phyloP scores from a whole-genome alignment of 331 rosid species.

The Quercus tomentella region DNA sequence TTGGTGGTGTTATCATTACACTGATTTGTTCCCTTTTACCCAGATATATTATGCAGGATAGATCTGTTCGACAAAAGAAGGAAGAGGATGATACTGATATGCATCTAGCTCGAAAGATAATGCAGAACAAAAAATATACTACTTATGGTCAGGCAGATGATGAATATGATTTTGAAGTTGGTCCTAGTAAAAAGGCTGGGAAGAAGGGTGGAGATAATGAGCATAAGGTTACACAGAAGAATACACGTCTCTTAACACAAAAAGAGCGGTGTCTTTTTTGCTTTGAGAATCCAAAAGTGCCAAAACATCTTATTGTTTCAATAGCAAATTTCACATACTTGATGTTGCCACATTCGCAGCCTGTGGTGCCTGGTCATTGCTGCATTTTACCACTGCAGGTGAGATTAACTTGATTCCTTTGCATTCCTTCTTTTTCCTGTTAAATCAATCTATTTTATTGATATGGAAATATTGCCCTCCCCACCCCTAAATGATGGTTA shows the following conservation, averaged over 20 bases:
- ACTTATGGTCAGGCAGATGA: slow-evolving; percentile 69
- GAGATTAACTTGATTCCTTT: slow-evolving; percentile 18
- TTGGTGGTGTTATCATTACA: neutral
- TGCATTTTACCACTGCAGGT: slow-evolving; percentile 88
- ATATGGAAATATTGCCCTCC: neutral
- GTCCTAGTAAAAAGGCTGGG: slow-evolving; percentile 54
- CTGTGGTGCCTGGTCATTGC: slow-evolving; percentile 87
- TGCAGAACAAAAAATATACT: slow-evolving; percentile 71
- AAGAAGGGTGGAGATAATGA: slow-evolving; percentile 60
- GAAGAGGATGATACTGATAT: slow-evolving; percentile 74
- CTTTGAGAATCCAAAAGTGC: slow-evolving; percentile 72
- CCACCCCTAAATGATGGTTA: neutral
- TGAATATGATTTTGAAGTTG: slow-evolving; percentile 77
- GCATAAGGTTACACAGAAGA: slow-evolving; percentile 37
- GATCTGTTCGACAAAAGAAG: slow-evolving; percentile 43
- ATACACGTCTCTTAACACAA: slow-evolving; percentile 50
- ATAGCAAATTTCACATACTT: slow-evolving; percentile 74
- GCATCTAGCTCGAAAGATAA: slow-evolving; percentile 76
- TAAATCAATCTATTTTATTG: slow-evolving; percentile 14
- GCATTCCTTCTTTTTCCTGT: neutral
- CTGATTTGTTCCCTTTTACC: slow-evolving; percentile 12
- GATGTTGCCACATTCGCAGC: slow-evolving; percentile 87
- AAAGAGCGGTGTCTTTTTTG: slow-evolving; percentile 80
- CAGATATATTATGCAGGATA: slow-evolving; percentile 46
- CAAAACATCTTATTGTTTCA: slow-evolving; percentile 77